Percentiles rank a stretch among this genome's conserved stretches.
These are phyloP conservation scores for Bruguiera gymnorhiza DNA, from an alignment of 345 rosid genomes.

Conservation along the genomic window DNA sequence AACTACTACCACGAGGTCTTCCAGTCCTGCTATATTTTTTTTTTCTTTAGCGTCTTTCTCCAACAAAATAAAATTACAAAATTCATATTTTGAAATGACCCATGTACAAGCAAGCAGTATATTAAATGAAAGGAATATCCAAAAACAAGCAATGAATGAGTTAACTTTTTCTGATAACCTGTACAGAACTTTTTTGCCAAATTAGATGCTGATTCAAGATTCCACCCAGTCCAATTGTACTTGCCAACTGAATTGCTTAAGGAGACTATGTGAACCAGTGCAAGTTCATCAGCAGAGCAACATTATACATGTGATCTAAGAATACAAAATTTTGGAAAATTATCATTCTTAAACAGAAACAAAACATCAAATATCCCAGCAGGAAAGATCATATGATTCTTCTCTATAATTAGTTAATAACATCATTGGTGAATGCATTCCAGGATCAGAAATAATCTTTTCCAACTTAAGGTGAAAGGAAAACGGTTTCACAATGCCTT, in stretches of 20 bases:
- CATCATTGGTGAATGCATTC: no score
- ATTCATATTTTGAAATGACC: not conserved
- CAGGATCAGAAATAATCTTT: no score
- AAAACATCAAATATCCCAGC: not conserved
- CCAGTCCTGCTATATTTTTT: no score
- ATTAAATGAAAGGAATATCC: no score
- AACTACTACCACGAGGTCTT: no score
- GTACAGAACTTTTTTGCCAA: not conserved
- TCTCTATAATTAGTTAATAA: not conserved
- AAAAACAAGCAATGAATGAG: not conserved
- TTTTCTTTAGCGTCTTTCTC: no score
- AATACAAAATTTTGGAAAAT: no score
- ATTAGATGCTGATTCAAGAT: not conserved
- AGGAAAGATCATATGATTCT: not conserved
- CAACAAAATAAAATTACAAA: not conserved
- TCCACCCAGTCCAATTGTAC: not conserved
- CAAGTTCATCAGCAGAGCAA: not conserved
- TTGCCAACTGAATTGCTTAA: not conserved
- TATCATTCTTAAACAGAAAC: constrained; percentile 3
- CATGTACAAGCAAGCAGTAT: not conserved
- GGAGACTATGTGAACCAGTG: no score
- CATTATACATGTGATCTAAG: not conserved
- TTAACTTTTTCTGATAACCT: not conserved
- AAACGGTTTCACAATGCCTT: no score
- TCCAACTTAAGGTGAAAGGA: no score